Base-by-base conservation (phyloP, 208 protist species). In the Leishmania tarentolae region DNA sequence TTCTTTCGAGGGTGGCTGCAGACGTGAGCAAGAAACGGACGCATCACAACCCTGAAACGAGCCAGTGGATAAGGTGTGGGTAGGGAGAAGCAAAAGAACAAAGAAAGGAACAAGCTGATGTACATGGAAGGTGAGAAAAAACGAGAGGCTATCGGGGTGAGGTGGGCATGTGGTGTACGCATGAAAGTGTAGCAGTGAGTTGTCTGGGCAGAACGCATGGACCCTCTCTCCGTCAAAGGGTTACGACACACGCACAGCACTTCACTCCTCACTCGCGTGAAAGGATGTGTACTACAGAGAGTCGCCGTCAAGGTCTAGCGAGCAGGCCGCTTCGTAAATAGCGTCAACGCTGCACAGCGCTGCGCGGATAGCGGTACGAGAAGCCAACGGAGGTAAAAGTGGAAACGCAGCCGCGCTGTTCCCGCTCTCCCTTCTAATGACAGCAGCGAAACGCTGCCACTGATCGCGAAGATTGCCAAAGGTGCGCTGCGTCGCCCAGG, bases 381-480 rank as follows among this genome's bases (percentile, higher is more conserved):
- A 86, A 28, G 91, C 83, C 44, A 90, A 81, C 4, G 61, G 52
- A 31, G 81, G 80, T n/a, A 85, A 21, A 35, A 70, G 85, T 28
- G 85, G 83, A 2, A 92, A 78, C 24, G 82, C 78, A 31, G 81
- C 77, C 5, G 84, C 57, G 15, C 68, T 81, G 2, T 88, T 57
- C 40, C 72, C 42, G 59, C 83, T 85, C 46, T 88, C 84, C 19
- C 76, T 13, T 57, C 88, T 80, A 17, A 96, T 76, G 8, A 89
- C 85, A 0, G 83, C 81, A 0, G 88, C 84, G 75, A 96, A 88
- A 37, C 87, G 86, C 19, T 86, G 79, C 93, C 93, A 96, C 61
- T 93, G 86, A 19, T 88, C 87, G 1, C 93, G 90, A 63, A 95
- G 72, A 31, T 87, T 91, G 21, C 93, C 93, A 76, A 93, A 96